A percentile compares a stretch with the other conserved stretches of the same genome.
These are phyloP conservation scores for Brassica carinata DNA, from an alignment of 345 rosid genomes.

Conservation along the genomic window DNA sequence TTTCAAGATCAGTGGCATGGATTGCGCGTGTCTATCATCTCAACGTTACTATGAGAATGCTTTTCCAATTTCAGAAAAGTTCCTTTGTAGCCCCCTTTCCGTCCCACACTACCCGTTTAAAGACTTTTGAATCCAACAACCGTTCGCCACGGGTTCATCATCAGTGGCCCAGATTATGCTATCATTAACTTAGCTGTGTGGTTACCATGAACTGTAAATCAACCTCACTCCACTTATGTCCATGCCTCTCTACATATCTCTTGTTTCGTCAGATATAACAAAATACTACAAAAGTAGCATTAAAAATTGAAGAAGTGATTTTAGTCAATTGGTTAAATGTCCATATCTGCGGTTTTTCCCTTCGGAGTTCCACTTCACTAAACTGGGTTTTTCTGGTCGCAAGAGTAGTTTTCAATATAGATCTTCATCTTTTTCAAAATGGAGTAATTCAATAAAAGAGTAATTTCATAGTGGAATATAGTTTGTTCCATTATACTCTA, in stretches of 20 bases:
- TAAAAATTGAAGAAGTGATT: not conserved
- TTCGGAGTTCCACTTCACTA: not conserved
- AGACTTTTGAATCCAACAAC: not conserved
- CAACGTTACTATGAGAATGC: constrained; percentile 23
- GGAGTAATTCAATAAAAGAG: no score
- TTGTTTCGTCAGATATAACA: not conserved
- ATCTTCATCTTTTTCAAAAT: no score
- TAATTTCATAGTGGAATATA: no score
- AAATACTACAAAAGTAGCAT: not conserved
- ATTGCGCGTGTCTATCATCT: constrained; percentile 36
- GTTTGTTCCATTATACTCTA: not conserved
- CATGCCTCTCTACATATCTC: not conserved
- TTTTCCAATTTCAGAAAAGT: not conserved
- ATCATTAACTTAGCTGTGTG: constrained; percentile 35
- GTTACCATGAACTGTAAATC: constrained; percentile 32
- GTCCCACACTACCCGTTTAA: constrained; percentile 21
- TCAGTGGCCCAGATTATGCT: constrained; percentile 20
- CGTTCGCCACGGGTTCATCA: constrained; percentile 22
- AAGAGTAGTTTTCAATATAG: not conserved
- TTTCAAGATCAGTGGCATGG: constrained; percentile 20
- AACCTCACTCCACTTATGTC: constrained; percentile 34
- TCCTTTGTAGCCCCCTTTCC: constrained; percentile 9
- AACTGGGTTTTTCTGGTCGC: no score
- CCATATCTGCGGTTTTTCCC: not conserved
- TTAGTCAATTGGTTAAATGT: not conserved